A percentile compares a stretch with the other conserved stretches of the same genome.
phyloP scores from a whole-genome alignment of 2,329 filamentous ascomycete genomes.

The Orbilia oligospora region DNA sequence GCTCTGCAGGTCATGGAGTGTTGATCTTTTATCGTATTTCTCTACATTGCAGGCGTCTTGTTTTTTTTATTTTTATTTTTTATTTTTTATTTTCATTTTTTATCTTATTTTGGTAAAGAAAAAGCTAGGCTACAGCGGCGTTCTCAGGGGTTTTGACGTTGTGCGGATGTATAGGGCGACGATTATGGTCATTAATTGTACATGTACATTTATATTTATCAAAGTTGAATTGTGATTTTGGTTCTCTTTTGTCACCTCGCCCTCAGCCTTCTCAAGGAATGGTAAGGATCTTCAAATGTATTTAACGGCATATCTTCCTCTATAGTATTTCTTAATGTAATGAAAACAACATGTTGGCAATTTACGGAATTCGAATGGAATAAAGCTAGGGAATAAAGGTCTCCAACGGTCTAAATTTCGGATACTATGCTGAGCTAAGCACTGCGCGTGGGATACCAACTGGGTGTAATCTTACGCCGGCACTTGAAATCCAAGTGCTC shows the following conservation, averaged over 20 bases:
- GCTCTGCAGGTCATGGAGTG: constrained; percentile 52
- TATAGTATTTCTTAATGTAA: constrained; percentile 21
- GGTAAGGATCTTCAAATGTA: background rate
- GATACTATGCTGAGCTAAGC: background rate
- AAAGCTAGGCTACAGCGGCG: constrained; percentile 45
- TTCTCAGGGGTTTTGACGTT: constrained; percentile 21
- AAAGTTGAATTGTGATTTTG: constrained; percentile 22
- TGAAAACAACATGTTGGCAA: constrained; percentile 29
- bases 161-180: constrained; percentile 2
- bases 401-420: background rate
- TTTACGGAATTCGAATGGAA: constrained; percentile 35
- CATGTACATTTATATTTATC: constrained; percentile 37
- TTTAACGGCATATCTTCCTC: constrained; percentile 18
- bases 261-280: background rate
- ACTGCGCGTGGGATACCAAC: too few relatives aligned
- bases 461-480: constrained; percentile 26
- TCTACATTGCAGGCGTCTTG: constrained; percentile 49
- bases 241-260: constrained; percentile 9
- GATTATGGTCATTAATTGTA: constrained; percentile 29
- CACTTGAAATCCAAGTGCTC: constrained; percentile 25
- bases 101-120: constrained; percentile 18
- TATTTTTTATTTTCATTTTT: too few relatives aligned
- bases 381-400: background rate
- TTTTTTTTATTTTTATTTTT: too few relatives aligned
- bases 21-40: constrained; percentile 3